Conservation (phyloP, 805 yeast species). For the Diddensiella caesifluorescens region DNA sequence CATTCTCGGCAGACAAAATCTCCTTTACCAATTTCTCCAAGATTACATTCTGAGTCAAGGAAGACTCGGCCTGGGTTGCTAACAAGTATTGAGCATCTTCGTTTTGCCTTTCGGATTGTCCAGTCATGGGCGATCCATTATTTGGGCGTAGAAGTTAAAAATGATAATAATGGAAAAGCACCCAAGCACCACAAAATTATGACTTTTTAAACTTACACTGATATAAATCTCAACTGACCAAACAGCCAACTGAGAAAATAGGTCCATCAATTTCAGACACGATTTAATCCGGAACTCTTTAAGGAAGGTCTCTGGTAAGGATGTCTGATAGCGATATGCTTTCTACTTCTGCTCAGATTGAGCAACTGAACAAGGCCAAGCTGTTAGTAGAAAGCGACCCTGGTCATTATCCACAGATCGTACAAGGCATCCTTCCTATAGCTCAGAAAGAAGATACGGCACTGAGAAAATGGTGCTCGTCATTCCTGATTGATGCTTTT, state of each 20-base stretch:
- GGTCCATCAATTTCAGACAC: no score
- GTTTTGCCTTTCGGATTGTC: not conserved
- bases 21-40: constrained; percentile 6
- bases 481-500: constrained; percentile 35
- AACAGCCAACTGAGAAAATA: no score
- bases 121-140: not conserved
- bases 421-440: constrained; percentile 34
- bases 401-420: constrained; percentile 33
- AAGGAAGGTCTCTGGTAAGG: no score
- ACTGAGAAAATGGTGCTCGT: constrained; percentile 35
- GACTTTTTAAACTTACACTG: no score
- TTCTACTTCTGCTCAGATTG: constrained; percentile 25
- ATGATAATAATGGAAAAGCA: no score
- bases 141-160: no score
- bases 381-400: constrained; percentile 33
- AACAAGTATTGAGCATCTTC: not conserved
- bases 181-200: no score
- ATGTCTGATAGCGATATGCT: no score
- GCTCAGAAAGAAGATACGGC: constrained; percentile 31
- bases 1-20: constrained; percentile 1
- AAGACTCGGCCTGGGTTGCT: constrained; percentile 10
- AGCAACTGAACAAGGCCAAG: constrained; percentile 35
- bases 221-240: no score
- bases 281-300: no score
- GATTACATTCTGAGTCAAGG: constrained; percentile 7